phyloP scores from a whole-genome alignment of 2,329 filamentous ascomycete genomes.

The Waltergamsia citrina region DNA sequence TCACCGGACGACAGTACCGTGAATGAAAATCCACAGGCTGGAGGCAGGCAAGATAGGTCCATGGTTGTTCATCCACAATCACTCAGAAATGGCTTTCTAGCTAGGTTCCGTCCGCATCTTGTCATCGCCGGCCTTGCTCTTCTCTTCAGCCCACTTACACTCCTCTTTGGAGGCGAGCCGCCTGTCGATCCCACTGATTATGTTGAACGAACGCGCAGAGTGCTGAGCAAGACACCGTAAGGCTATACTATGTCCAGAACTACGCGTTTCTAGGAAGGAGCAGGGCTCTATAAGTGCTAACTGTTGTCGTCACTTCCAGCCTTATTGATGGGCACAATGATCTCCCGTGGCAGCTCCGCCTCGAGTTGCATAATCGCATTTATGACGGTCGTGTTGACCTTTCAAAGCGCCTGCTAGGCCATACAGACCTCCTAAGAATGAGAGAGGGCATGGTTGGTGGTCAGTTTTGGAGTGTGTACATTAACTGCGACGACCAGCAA shows the following conservation, averaged over 20 bases:
- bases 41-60: too few species aligned
- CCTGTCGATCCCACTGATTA: constrained; percentile 8
- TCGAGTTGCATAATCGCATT: constrained; percentile 17
- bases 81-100: too few species aligned
- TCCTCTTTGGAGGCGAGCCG: too few species aligned
- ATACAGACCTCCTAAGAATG: constrained; percentile 17
- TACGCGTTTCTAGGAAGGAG: too few species aligned
- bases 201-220: constrained; percentile 6
- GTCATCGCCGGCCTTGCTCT: too few species aligned
- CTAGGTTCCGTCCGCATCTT: too few species aligned
- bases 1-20: too few species aligned
- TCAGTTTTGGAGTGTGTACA: constrained; percentile 20
- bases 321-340: constrained; percentile 22
- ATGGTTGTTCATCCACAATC: too few species aligned
- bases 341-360: constrained; percentile 16
- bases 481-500: constrained; percentile 13
- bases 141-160: too few species aligned
- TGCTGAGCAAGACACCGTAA: constrained; percentile 9
- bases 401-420: constrained; percentile 10
- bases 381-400: constrained; percentile 10
- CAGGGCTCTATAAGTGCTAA: too few species aligned
- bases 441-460: constrained; percentile 17
- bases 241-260: background rate
- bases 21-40: too few species aligned
- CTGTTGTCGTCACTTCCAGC: too few species aligned